Conservation (phyloP, 202 grass and related monocot genomes). For the Dendrocalamus latiflorus region DNA sequence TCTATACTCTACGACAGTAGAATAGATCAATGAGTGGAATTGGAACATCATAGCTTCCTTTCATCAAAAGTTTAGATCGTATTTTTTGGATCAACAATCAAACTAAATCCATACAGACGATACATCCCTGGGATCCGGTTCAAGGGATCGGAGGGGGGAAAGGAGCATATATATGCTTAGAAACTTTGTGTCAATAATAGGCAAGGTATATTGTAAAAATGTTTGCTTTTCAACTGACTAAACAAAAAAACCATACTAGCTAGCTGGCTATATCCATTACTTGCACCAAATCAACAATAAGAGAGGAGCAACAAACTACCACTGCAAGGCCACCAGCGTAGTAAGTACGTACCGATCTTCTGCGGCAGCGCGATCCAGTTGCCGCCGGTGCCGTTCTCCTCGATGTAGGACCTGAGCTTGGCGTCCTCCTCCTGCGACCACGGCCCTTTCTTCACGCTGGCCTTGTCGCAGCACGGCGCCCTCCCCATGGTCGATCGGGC, state of each 20-base stretch:
- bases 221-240: background rate
- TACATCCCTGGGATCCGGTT: background rate
- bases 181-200: background rate
- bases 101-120: too few relatives aligned
- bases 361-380: conserved; percentile 99
- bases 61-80: background rate
- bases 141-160: background rate
- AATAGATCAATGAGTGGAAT: conserved; percentile 19
- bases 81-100: background rate
- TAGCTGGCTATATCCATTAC: background rate
- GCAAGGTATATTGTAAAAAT: background rate
- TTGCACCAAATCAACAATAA: conserved; percentile 19
- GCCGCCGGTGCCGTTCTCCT: conserved; percentile 81
- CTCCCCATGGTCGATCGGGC: conserved; percentile 54
- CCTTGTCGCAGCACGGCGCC: conserved; percentile 98
- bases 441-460: conserved; percentile 91
- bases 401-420: conserved; percentile 89
- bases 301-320: background rate
- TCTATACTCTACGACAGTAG: conserved; percentile 29
- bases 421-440: conserved; percentile 97
- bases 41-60: background rate
- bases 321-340: background rate
- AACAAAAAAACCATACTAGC: background rate
- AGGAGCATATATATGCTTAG: background rate
- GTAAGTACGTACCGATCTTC: conserved; percentile 68